phyloP scores from a whole-genome alignment of 129 eudicot genomes.

The Saussurea involucrata region DNA sequence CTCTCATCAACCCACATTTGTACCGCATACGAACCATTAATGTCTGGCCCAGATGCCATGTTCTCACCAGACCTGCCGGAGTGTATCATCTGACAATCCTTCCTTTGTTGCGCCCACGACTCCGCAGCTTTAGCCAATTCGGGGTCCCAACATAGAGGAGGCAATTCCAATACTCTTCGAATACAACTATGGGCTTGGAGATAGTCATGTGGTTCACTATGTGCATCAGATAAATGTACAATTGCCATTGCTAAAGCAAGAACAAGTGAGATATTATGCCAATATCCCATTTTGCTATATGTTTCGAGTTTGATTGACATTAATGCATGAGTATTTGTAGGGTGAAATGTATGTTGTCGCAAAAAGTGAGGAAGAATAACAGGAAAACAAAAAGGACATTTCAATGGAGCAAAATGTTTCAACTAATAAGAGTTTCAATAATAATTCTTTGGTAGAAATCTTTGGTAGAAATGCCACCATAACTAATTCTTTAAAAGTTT shows the following conservation, averaged over 20 bases:
- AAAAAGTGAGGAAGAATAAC: background rate
- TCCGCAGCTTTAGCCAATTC: constrained; percentile 34
- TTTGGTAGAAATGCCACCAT: background rate
- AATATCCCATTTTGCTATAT: background rate
- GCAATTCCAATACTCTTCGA: constrained; percentile 10
- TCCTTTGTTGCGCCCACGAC: constrained; percentile 37
- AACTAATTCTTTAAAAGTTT: background rate
- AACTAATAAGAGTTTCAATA: no score
- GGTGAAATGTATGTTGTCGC: background rate
- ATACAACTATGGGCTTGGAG: constrained; percentile 33
- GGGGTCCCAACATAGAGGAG: constrained; percentile 24
- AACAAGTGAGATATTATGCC: background rate
- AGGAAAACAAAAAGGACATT: background rate
- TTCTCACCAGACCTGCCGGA: constrained; percentile 69
- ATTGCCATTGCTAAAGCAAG: background rate
- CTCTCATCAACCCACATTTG: constrained; percentile 55
- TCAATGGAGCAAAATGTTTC: background rate
- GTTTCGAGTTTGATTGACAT: background rate
- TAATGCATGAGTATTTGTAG: background rate
- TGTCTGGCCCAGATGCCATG: constrained; percentile 42
- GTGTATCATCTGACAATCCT: constrained; percentile 38
- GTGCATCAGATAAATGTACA: constrained; percentile 21
- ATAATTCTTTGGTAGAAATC: no score
- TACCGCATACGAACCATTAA: constrained; percentile 38
- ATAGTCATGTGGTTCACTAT: constrained; percentile 45